Evolutionary conservation across 106 monocot species (phyloP).

Genomic region (Dendrobium nobile): DNA sequence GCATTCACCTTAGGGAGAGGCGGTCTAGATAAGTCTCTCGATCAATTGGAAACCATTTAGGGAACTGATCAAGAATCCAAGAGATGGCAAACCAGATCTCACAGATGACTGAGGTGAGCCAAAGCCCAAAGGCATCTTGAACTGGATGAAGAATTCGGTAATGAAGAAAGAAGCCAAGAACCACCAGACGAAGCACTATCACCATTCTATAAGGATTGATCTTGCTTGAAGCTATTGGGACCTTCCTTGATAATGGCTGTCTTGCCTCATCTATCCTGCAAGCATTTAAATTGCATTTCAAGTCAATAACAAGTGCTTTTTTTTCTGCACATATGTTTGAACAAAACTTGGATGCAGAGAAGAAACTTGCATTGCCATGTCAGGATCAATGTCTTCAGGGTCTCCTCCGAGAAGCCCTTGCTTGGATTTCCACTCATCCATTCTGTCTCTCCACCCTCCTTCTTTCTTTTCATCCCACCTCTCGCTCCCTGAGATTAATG

Average conservation of each 20-base stretch:
- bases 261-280: conserved; percentile 81
- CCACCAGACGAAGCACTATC: conserved; percentile 70
- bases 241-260: conserved; percentile 86
- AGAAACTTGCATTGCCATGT: conserved; percentile 59
- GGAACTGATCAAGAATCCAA: conserved; percentile 98
- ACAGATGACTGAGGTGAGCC: conserved; percentile 86
- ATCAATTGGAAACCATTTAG: conserved; percentile 95
- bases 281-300: neutral
- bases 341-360: neutral
- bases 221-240: conserved; percentile 86
- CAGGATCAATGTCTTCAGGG: conserved; percentile 66
- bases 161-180: conserved; percentile 78
- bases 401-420: conserved; percentile 46
- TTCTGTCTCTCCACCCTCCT: conserved; percentile 69
- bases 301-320: neutral
- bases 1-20: conserved; percentile 67
- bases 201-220: conserved; percentile 93
- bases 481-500: conserved; percentile 39
- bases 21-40: conserved; percentile 96
- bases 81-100: conserved; percentile 97
- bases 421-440: conserved; percentile 90
- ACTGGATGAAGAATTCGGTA: conserved; percentile 84
- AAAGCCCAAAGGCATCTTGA: conserved; percentile 70
- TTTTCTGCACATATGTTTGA: neutral
- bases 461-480: conserved; percentile 67